A percentile compares a stretch with the other conserved stretches of the same genome.
These are phyloP conservation scores for Pseudopithomyces maydicus DNA, from an alignment of 2,329 filamentous ascomycete genomes.

Conservation along the genomic window DNA sequence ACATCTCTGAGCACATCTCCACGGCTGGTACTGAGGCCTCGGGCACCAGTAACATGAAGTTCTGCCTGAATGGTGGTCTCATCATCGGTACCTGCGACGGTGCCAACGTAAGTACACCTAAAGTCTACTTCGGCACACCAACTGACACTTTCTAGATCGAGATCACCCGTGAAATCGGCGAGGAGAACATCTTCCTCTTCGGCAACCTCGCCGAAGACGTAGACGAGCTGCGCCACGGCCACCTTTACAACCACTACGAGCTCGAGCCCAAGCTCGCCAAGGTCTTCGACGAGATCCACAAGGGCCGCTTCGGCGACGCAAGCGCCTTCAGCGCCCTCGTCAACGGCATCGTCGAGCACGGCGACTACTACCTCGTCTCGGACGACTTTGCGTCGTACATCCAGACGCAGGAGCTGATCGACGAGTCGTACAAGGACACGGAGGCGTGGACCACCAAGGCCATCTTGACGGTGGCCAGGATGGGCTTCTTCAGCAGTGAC, in stretches of 20 bases:
- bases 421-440: conserved; percentile 88
- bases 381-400: conserved; percentile 97
- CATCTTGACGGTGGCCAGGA: conserved; percentile 84
- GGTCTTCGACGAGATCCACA: conserved; percentile 84
- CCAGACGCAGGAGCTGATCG: conserved; percentile 87
- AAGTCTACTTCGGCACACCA: background rate
- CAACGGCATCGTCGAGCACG: conserved; percentile 84
- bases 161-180: conserved; percentile 95
- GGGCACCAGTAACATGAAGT: conserved; percentile 99
- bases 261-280: conserved; percentile 77
- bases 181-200: conserved; percentile 98
- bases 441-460: conserved; percentile 91
- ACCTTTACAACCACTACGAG: conserved; percentile 80
- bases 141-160: conserved; percentile 67
- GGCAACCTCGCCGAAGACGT: conserved; percentile 95
- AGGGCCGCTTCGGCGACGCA: conserved; percentile 79
- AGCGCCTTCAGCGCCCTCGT: conserved; percentile 82
- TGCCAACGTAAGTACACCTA: conserved; percentile 74
- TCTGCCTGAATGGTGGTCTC: conserved; percentile 93
- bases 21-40: conserved; percentile 90
- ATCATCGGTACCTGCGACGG: conserved; percentile 98
- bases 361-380: conserved; percentile 96
- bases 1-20: conserved; percentile 98
- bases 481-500: conserved; percentile 98
- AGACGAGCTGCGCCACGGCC: conserved; percentile 88